Evolutionary conservation across 306 rosid genomes (phyloP).

Genomic region (Corylus heterophylla): DNA sequence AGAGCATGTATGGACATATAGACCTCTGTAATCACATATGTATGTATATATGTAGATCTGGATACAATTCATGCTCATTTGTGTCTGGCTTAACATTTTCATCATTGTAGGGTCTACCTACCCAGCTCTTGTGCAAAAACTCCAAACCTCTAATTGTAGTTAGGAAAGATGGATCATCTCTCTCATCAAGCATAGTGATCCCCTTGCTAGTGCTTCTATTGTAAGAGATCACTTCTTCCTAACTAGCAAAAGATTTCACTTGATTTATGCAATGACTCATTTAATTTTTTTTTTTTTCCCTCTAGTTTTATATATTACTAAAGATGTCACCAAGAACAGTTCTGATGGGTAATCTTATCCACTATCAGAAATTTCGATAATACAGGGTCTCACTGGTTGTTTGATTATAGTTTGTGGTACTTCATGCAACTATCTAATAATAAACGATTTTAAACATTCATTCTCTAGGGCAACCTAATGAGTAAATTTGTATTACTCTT

Average conservation of each 20-base stretch:
- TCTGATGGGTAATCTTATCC: background rate
- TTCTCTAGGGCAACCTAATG: background rate
- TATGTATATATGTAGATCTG: background rate
- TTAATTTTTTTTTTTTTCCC: too few relatives aligned
- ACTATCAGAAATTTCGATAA: background rate
- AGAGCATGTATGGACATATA: background rate
- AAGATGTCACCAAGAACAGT: background rate
- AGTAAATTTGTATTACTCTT: too few relatives aligned
- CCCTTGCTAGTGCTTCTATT: background rate
- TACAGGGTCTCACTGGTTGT: background rate
- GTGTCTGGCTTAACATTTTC: background rate
- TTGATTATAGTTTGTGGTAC: background rate
- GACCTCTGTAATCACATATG: background rate
- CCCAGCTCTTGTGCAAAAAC: background rate
- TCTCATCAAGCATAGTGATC: background rate
- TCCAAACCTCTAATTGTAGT: background rate
- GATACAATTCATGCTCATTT: background rate
- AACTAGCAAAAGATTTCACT: too few relatives aligned
- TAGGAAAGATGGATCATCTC: background rate
- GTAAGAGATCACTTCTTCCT: background rate
- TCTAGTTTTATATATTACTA: too few relatives aligned
- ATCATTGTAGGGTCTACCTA: background rate
- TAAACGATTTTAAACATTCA: background rate
- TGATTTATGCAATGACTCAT: too few relatives aligned
- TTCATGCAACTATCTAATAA: background rate